phyloP scores from a whole-genome alignment of 2,329 filamentous ascomycete species.

The Cladosporium sphaerospermum region DNA sequence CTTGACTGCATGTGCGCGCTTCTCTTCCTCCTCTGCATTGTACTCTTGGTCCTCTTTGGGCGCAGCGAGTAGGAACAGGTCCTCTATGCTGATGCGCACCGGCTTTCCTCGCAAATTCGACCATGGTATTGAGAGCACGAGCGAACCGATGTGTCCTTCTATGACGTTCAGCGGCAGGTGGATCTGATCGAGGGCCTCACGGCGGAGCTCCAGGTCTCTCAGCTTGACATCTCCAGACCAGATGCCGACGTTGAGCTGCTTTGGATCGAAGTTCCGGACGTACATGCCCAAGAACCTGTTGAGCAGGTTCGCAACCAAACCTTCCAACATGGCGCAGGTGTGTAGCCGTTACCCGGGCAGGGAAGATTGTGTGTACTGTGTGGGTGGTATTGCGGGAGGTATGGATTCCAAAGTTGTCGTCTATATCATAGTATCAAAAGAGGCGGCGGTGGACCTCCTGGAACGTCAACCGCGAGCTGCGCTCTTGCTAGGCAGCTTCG shows the following conservation, averaged over 20 bases:
- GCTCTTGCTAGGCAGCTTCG: slow-evolving; percentile 4
- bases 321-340: slow-evolving; percentile 78
- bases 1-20: slow-evolving; percentile 82
- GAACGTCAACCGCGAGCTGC: not conserved
- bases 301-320: slow-evolving; percentile 89
- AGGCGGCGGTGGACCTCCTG: not conserved
- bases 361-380: not conserved
- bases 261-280: slow-evolving; percentile 97
- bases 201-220: slow-evolving; percentile 81
- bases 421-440: slow-evolving; percentile 8
- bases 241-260: slow-evolving; percentile 96
- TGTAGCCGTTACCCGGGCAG: slow-evolving; percentile 65
- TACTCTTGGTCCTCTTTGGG: slow-evolving; percentile 94
- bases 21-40: slow-evolving; percentile 85
- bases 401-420: not conserved
- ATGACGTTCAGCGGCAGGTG: slow-evolving; percentile 94
- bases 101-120: slow-evolving; percentile 92
- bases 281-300: slow-evolving; percentile 99
- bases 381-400: not conserved
- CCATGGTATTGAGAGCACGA: slow-evolving; percentile 94
- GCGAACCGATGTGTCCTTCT: slow-evolving; percentile 84
- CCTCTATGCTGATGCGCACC: slow-evolving; percentile 89
- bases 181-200: slow-evolving; percentile 94
- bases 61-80: slow-evolving; percentile 91
- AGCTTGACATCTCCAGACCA: slow-evolving; percentile 98